A percentile compares a stretch with the other conserved stretches of the same genome.
Conservation (phyloP, 176 grass and related monocot genomes). For the Aegilops sharonensis region DNA sequence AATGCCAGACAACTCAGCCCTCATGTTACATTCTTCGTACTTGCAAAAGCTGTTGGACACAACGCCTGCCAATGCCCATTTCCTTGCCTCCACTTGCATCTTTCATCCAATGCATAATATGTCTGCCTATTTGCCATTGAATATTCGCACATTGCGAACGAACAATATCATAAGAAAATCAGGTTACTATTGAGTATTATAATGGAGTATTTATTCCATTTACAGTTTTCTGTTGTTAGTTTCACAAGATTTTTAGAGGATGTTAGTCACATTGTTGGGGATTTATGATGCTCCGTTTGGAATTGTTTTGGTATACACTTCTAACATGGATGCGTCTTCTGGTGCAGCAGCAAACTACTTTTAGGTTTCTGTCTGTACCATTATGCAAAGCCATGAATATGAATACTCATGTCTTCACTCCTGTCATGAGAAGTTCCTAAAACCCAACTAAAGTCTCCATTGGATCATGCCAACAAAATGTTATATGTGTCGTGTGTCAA, state of each 20-base stretch:
- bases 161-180: background rate
- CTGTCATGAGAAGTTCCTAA: constrained; percentile 1
- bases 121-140: background rate
- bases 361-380: background rate
- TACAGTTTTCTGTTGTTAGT: background rate
- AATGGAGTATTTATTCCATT: background rate
- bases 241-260: constrained; percentile 1
- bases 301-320: background rate
- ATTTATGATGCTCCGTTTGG: background rate
- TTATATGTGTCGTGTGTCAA: background rate
- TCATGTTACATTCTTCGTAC: background rate
- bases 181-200: background rate
- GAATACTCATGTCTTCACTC: background rate
- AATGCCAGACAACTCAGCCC: background rate
- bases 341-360: background rate
- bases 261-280: background rate
- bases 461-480: constrained; percentile 12
- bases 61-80: background rate
- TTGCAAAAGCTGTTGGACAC: background rate
- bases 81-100: background rate
- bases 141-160: background rate
- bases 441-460: background rate
- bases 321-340: background rate
- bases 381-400: background rate
- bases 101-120: background rate